phyloP scores from a whole-genome alignment of 305 asterid species.

The Fraxinus xanthoxyloides region DNA sequence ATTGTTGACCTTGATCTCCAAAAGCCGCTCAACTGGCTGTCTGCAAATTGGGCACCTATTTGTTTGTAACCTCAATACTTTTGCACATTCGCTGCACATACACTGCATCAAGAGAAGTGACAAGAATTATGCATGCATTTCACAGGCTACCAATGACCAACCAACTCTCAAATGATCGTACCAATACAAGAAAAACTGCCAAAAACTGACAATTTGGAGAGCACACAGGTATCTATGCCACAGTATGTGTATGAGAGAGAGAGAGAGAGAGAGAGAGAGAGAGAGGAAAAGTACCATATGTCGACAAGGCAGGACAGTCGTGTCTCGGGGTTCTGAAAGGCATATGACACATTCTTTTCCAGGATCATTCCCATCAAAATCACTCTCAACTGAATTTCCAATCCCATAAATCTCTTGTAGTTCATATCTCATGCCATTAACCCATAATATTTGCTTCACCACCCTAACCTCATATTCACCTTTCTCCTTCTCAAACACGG shows the following conservation, averaged over 20 bases:
- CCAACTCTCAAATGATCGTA: neutral
- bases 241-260: neutral
- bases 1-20: conserved; percentile 91
- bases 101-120: conserved; percentile 59
- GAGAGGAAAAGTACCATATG: conserved; percentile 65
- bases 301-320: conserved; percentile 95
- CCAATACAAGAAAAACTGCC: neutral
- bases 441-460: conserved; percentile 93
- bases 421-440: conserved; percentile 86
- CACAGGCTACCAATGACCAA: neutral
- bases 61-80: conserved; percentile 91
- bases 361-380: conserved; percentile 77
- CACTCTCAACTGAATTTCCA: conserved; percentile 86
- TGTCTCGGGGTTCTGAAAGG: conserved; percentile 97
- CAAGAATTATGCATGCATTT: conserved; percentile 5
- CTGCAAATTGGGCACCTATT: conserved; percentile 96
- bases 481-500: conserved; percentile 84
- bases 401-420: conserved; percentile 93
- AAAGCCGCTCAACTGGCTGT: conserved; percentile 92
- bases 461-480: conserved; percentile 84
- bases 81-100: conserved; percentile 97
- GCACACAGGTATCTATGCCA: neutral
- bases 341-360: conserved; percentile 99
- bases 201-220: neutral
- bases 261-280: neutral